These are phyloP conservation scores for Dicorynia guianensis DNA, from an alignment of 306 rosid species.

Conservation along the genomic window DNA sequence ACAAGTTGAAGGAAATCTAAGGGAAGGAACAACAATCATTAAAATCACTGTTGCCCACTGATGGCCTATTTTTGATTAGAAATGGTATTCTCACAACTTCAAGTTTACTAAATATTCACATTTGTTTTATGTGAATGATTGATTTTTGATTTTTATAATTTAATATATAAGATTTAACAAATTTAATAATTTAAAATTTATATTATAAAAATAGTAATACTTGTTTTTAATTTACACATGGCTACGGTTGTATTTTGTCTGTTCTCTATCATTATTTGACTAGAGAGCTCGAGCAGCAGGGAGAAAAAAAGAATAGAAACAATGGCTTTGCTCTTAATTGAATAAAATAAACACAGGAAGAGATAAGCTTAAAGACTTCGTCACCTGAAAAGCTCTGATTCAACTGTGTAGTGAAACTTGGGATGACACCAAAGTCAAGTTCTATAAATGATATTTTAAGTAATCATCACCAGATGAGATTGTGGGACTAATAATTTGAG, in stretches of 20 bases:
- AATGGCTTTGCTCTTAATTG: not conserved
- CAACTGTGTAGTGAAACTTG: not conserved
- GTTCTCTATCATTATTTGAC: constrained; percentile 23
- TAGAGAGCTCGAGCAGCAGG: not conserved
- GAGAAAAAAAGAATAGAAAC: not conserved
- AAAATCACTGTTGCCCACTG: constrained; percentile 39
- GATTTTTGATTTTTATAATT: no score
- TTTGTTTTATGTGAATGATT: no score
- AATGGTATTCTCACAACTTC: no score
- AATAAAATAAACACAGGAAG: constrained; percentile 3
- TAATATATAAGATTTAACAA: no score
- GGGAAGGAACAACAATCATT: constrained; percentile 23
- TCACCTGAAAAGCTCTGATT: not conserved
- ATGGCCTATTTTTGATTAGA: no score
- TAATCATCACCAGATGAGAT: constrained; percentile 24
- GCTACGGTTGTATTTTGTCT: constrained; percentile 19
- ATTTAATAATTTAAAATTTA: no score
- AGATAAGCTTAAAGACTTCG: constrained; percentile 1
- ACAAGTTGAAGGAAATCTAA: constrained; percentile 40
- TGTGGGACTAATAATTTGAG: constrained; percentile 26
- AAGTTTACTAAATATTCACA: no score
- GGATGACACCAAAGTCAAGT: constrained; percentile 33
- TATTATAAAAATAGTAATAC: no score
- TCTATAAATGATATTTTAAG: constrained; percentile 11
- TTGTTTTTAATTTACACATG: constrained; percentile 26